Conservation (phyloP, 306 rosid species). For the Fagus crenata region DNA sequence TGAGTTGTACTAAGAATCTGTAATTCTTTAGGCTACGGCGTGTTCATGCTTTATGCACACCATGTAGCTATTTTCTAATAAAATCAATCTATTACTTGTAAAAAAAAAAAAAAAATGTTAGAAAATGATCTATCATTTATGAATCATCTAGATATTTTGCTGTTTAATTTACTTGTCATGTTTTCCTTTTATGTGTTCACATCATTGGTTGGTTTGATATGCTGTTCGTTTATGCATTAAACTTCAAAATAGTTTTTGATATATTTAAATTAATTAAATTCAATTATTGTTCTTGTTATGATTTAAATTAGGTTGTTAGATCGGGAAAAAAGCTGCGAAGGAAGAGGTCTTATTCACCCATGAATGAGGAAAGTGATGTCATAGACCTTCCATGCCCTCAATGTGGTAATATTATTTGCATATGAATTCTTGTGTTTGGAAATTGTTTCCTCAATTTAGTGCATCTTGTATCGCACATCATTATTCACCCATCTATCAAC, state of each 20-base stretch:
- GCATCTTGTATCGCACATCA: conserved; percentile 7
- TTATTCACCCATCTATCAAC: neutral
- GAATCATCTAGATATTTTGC: neutral
- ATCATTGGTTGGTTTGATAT: conserved; percentile 17
- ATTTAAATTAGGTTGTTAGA: conserved; percentile 51
- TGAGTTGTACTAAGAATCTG: too few species aligned
- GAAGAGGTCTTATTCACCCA: conserved; percentile 49
- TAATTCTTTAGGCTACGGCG: too few species aligned
- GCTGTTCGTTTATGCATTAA: conserved; percentile 9
- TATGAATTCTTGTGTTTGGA: conserved; percentile 8
- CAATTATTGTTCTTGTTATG: conserved; percentile 16
- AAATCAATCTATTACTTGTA: too few species aligned
- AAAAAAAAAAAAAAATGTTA: neutral
- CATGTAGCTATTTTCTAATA: too few species aligned
- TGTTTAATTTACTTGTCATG: neutral
- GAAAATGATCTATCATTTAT: neutral
- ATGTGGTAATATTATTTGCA: conserved; percentile 60
- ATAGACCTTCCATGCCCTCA: conserved; percentile 65
- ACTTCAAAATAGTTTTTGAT: conserved; percentile 3
- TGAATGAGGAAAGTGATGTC: conserved; percentile 43
- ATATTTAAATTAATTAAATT: too few species aligned
- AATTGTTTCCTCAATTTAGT: neutral
- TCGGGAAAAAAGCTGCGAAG: conserved; percentile 43
- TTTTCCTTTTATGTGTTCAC: conserved; percentile 16
- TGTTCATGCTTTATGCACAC: too few species aligned